A percentile compares a stretch with the other conserved stretches of the same genome.
Evolutionary conservation across 768 basidiomycete species (phyloP).

Genomic region (Mycena kentingensis): DNA sequence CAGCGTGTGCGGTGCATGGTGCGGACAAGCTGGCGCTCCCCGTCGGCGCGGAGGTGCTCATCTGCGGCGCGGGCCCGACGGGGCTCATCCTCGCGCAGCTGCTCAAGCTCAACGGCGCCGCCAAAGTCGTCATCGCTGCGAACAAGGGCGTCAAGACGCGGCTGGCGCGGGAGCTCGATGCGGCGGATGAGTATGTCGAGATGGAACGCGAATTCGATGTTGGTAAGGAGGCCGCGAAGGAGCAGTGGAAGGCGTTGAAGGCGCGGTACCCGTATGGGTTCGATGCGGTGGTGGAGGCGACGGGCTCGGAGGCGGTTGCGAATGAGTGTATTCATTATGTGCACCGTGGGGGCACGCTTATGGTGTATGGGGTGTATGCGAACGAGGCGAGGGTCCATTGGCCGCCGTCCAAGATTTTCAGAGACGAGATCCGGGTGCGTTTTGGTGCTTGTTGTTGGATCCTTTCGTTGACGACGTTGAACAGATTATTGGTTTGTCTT

Average conservation of each 20-base stretch:
- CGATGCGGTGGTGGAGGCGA: slow-evolving; percentile 58
- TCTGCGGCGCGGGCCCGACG: slow-evolving; percentile 90
- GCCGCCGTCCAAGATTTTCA: slow-evolving; percentile 88
- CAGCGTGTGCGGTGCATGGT: slow-evolving; percentile 89
- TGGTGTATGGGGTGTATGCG: slow-evolving; percentile 91
- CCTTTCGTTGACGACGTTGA: background rate
- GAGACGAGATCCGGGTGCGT: slow-evolving; percentile 51
- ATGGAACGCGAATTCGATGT: slow-evolving; percentile 68
- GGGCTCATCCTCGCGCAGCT: slow-evolving; percentile 76
- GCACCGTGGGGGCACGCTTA: slow-evolving; percentile 77
- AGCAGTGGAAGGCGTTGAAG: slow-evolving; percentile 71
- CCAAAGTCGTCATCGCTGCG: slow-evolving; percentile 67
- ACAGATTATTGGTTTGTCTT: background rate
- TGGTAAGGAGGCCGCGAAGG: slow-evolving; percentile 58
- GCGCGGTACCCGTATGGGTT: slow-evolving; percentile 79
- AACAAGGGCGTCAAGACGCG: slow-evolving; percentile 81
- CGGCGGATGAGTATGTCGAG: slow-evolving; percentile 75
- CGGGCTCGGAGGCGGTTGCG: slow-evolving; percentile 84
- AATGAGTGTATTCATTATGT: slow-evolving; percentile 90
- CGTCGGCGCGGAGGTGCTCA: slow-evolving; percentile 81
- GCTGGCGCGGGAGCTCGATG: slow-evolving; percentile 67
- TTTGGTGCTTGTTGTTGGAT: background rate
- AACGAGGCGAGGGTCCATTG: slow-evolving; percentile 83
- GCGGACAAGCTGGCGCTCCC: slow-evolving; percentile 84
- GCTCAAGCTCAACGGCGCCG: slow-evolving; percentile 74